Conservation (phyloP, 768 basidiomycete genomes). For the Xerocomus potaroensis region DNA sequence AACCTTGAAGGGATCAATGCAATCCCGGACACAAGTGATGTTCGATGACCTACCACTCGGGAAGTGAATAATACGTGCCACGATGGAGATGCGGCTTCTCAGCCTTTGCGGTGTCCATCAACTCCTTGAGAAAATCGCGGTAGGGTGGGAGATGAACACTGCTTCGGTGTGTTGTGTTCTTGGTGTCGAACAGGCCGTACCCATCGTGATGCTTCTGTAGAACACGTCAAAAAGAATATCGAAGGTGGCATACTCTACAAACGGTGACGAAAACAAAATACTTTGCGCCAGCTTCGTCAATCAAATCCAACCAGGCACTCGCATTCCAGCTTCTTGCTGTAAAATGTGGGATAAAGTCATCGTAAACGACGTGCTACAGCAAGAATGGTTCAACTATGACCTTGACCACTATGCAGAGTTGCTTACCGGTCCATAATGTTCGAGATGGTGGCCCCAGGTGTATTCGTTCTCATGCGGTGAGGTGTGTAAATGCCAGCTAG, state of each 20-base stretch:
- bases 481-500: conserved; percentile 40
- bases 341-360: conserved; percentile 55
- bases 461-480: conserved; percentile 34
- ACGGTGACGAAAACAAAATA: conserved; percentile 58
- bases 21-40: background rate
- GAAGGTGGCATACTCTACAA: conserved; percentile 9
- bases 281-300: conserved; percentile 54
- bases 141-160: conserved; percentile 46
- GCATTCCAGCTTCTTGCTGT: conserved; percentile 51
- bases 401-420: background rate
- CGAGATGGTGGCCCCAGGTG: conserved; percentile 46
- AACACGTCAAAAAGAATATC: background rate
- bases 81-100: conserved; percentile 49
- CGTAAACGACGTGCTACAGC: conserved; percentile 44
- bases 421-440: conserved; percentile 43
- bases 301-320: conserved; percentile 50
- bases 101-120: conserved; percentile 45
- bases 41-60: conserved; percentile 41
- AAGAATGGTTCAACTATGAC: background rate
- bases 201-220: conserved; percentile 61
- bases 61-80: conserved; percentile 57
- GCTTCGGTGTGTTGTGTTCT: conserved; percentile 47
- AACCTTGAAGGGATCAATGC: conserved; percentile 37
- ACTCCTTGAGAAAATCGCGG: conserved; percentile 48
- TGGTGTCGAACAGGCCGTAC: conserved; percentile 52